Base-by-base conservation (phyloP, 2,329 filamentous ascomycete species). In the Colletotrichum higginsianum region DNA sequence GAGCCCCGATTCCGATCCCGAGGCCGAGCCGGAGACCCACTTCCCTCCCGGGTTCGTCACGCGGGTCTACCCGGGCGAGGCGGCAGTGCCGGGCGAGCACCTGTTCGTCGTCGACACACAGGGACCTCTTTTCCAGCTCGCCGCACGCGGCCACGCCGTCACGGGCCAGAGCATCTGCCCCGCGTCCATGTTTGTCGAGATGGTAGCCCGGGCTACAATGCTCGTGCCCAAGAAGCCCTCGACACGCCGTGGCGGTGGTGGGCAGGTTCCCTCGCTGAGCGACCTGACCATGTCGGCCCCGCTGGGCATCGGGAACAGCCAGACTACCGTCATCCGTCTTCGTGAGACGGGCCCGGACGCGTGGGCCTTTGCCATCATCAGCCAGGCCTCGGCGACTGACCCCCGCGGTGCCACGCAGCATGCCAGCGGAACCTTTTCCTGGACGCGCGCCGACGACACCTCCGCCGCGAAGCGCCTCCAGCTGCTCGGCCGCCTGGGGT, bases 151-250 rank as follows among this genome's bases (percentile, higher is more conserved):
- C 30, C 53, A 56, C 38, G 53, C 53, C 13, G 53, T 56, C 6
- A 26, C 38, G 23, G 35, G n/a, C 11, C 8, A 56, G 30, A 16
- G 26, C n/a, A 26, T 56, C 12, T 56, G 53, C 16, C 53, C 53
- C 6, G 53, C 53, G 16, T 35, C 53, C 12, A 56, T 56, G 53
- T 56, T 35, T 16, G n/a, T 56, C 30, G 53, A 56, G 30, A 26
- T 56, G 6, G 53, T 56, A 16, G 23, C 23, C 23, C 23, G 23
- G 23, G 23, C 23, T 26, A 26, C 23, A 2, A 56, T 56, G 53
- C 53, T 35, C 16, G 53, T 30, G 26, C 15, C 30, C 26, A 56
- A 56, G 53, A 15, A 56, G 53, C 18, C 38, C 30, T 26, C 30
- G 30, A 16, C 16, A 15, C 30, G 53, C 12, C 23, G 23, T 26